Evolutionary conservation across 306 rosid genomes (phyloP).

Genomic region (Acacia acuminata): DNA sequence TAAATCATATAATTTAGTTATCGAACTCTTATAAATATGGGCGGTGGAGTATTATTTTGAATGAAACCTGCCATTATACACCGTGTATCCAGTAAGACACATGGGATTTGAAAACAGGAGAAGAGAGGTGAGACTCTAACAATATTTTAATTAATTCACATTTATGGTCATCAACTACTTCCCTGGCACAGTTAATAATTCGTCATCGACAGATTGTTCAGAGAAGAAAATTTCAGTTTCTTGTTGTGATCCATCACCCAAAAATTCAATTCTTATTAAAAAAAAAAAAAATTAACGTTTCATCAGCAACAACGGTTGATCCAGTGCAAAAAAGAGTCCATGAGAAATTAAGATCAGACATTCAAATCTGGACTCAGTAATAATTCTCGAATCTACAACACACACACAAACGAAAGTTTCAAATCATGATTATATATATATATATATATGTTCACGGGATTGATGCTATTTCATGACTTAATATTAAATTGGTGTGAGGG

Average conservation of each 20-base stretch:
- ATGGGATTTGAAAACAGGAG: not conserved
- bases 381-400: not conserved
- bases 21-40: too few species aligned
- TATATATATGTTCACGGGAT: not conserved
- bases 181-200: not conserved
- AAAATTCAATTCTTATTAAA: not conserved
- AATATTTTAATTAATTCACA: not conserved
- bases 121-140: not conserved
- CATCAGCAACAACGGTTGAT: not conserved
- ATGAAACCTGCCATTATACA: too few species aligned
- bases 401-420: not conserved
- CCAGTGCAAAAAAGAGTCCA: too few species aligned
- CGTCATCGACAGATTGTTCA: not conserved
- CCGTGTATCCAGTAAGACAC: not conserved
- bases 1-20: too few species aligned
- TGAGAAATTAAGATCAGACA: not conserved
- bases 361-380: not conserved
- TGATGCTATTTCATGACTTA: not conserved
- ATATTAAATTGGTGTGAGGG: not conserved
- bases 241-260: not conserved
- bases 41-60: too few species aligned
- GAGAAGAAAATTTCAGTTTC: not conserved
- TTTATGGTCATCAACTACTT: not conserved
- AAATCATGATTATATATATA: not conserved
- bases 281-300: not conserved